Evolutionary conservation across 257 asterid genomes (phyloP), one percentile per base, ranked within the genome.

Genomic region (Solanum appendiculatum): DNA sequence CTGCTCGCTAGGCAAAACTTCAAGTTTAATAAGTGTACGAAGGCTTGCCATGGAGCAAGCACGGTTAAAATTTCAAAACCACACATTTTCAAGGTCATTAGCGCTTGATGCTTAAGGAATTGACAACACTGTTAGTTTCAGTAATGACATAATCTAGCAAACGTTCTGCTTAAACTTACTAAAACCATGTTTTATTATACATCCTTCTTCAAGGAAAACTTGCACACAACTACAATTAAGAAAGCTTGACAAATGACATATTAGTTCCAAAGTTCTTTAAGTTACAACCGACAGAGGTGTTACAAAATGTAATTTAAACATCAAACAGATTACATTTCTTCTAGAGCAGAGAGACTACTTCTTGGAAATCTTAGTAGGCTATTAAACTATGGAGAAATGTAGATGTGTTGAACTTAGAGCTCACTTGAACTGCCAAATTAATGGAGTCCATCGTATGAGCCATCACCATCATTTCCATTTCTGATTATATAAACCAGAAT

Each of bases 291-390:
- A 69, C 7, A 37, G 25, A n/a, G 63, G 27, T 46, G 64, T 46
- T 29, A 46, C 84, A 80, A 29, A 77, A 25, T 42, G 63, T 27
- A 78, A 78, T 44, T 44, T 44, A 78, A 27, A 48, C 85, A 81
- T 81, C 85, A 81, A 81, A 48, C 42, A 46, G 11, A 40, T 75
- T n/a, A 40, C 58, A 75, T 75, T n/a, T 40, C 48, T 73, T 36
- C 54, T 74, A 12, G 85, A 46, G 42, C 66, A 33, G 29, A 80
- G 66, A 29, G 8, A 80, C 18, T 46, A 46, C 29, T 27, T 1
- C 84, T 44, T 48, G 85, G 58, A n/a, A 75, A 40, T 40, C 31
- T 39, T 75, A 75, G 58, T 1, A 48, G 68, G 42, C 29, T 29
- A 48, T 9, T 78, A 44, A 77, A 80, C 66, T 80, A 44, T 18